Evolutionary conservation across 768 basidiomycete genomes (phyloP).

Genomic region (Lentinus tigrinus): DNA sequence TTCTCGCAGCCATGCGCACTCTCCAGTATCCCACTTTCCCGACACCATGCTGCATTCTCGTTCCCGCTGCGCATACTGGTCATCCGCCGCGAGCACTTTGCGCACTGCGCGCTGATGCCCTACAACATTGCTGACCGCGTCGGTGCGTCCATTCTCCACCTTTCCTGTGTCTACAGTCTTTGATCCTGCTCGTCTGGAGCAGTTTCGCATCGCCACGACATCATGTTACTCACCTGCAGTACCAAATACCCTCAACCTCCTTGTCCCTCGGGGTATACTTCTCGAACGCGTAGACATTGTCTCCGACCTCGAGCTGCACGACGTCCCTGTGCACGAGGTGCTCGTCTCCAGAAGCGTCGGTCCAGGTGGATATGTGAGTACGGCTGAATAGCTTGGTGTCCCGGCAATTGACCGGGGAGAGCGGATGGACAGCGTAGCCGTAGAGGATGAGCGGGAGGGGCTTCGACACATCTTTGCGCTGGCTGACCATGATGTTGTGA

Average conservation of each 20-base stretch:
- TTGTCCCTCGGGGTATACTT: constrained; percentile 74
- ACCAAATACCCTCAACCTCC: constrained; percentile 84
- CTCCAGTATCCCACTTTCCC: no score
- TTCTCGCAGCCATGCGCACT: no score
- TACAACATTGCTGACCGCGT: no score
- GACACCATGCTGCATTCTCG: no score
- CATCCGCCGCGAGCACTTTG: no score
- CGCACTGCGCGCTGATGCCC: no score
- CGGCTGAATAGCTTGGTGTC: constrained; percentile 65
- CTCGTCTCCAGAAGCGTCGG: constrained; percentile 60
- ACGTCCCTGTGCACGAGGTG: constrained; percentile 68
- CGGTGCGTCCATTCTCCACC: no score
- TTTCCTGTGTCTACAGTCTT: no score
- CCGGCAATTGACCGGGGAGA: constrained; percentile 64
- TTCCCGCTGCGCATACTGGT: no score
- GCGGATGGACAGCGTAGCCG: constrained; percentile 86
- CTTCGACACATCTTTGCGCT: constrained; percentile 51
- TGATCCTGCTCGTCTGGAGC: no score
- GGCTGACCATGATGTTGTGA: constrained; percentile 6
- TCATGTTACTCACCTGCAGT: constrained; percentile 76
- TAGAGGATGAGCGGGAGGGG: constrained; percentile 78
- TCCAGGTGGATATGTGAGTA: constrained; percentile 59
- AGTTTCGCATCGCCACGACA: no score
- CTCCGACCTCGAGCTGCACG: constrained; percentile 88
- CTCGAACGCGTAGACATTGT: constrained; percentile 97